phyloP scores from a whole-genome alignment of 352 stramenopile genomes.

The Plasmopara halstedii region DNA sequence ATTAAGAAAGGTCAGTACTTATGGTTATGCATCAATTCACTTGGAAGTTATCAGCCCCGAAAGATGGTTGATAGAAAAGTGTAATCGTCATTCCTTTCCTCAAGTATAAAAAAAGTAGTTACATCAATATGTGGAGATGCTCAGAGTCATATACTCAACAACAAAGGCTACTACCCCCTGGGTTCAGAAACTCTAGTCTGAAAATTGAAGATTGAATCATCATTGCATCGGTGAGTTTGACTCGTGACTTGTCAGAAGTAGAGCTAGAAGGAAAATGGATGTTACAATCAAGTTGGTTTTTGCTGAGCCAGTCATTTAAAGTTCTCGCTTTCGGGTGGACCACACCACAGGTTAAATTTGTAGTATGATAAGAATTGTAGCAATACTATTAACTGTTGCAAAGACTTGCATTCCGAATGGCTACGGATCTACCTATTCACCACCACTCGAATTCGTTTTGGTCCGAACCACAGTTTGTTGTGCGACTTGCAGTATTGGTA shows the following conservation, averaged over 20 bases:
- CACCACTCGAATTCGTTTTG: slow-evolving; percentile 55
- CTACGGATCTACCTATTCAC: slow-evolving; percentile 9
- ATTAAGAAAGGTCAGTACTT: slow-evolving; percentile 73
- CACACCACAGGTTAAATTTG: too few species aligned
- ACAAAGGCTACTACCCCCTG: slow-evolving; percentile 80
- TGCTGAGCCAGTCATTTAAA: slow-evolving; percentile 13
- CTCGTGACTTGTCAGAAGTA: background rate
- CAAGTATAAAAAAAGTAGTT: background rate
- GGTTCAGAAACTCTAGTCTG: slow-evolving; percentile 90
- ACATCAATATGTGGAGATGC: slow-evolving; percentile 31
- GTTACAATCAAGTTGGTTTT: background rate
- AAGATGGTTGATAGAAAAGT: slow-evolving; percentile 85
- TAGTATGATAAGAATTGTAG: too few species aligned
- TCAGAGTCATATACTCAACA: slow-evolving; percentile 69
- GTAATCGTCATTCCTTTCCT: slow-evolving; percentile 72
- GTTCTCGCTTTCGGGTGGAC: background rate
- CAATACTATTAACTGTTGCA: too few species aligned
- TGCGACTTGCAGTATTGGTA: slow-evolving; percentile 51
- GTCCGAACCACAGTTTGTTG: slow-evolving; percentile 26
- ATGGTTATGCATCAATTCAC: slow-evolving; percentile 69
- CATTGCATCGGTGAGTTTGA: slow-evolving; percentile 47
- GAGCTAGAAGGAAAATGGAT: background rate
- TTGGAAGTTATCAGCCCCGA: slow-evolving; percentile 83
- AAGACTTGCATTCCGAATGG: background rate
- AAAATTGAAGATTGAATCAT: slow-evolving; percentile 77